A percentile compares a stretch with the other conserved stretches of the same genome.
phyloP scores from a whole-genome alignment of 169 alveolate species.

The Cryptosporidium baileyi region DNA sequence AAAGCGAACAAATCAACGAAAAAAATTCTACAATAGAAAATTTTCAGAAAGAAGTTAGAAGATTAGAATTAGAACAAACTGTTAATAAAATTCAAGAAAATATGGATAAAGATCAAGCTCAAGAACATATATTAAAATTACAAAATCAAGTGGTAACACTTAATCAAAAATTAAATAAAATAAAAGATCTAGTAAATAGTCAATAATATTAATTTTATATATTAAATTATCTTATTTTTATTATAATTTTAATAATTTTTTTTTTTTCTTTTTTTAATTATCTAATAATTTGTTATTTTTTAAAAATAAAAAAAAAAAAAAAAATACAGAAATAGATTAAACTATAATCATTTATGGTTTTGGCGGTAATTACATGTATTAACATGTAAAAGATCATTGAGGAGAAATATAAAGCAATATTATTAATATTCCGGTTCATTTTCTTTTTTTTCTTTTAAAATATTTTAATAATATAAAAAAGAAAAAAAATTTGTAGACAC shows the following conservation, averaged over 20 bases:
- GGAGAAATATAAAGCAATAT: too few species aligned
- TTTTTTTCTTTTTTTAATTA: background rate
- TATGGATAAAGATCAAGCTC: conserved; percentile 46
- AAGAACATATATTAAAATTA: conserved; percentile 12
- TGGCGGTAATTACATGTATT: too few species aligned
- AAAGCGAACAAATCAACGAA: conserved; percentile 29
- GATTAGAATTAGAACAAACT: conserved; percentile 42
- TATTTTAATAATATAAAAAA: background rate
- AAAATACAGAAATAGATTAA: too few species aligned
- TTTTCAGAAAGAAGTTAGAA: conserved; percentile 40
- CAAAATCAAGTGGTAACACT: conserved; percentile 29
- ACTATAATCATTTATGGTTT: too few species aligned
- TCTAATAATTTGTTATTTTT: too few species aligned
- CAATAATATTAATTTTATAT: background rate
- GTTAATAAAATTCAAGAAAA: conserved; percentile 56
- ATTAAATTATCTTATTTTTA: background rate
- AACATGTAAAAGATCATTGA: too few species aligned
- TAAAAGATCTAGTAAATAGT: conserved; percentile 20
- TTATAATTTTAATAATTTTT: background rate
- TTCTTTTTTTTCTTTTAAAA: background rate
- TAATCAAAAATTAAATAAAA: background rate
- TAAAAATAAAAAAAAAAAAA: too few species aligned
- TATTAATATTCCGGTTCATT: too few species aligned
- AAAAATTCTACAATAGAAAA: conserved; percentile 33
- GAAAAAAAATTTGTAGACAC: too few species aligned